Evolutionary conservation across 129 eudicot species (phyloP).

Genomic region (Lactuca saligna): DNA sequence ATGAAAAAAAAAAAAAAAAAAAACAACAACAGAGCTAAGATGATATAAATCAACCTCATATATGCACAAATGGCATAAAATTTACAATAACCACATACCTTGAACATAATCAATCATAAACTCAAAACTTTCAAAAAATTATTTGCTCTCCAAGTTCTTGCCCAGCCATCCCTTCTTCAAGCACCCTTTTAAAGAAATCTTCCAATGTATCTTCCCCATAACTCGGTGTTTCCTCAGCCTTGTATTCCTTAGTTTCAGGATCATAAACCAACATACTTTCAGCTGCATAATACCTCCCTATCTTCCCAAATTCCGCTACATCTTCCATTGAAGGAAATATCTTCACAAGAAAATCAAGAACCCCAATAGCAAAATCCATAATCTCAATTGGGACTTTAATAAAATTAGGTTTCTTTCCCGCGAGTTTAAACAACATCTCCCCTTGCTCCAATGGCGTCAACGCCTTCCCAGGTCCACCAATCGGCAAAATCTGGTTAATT

Average conservation of each 20-base stretch:
- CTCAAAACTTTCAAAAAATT: conserved; percentile 36
- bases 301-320: conserved; percentile 91
- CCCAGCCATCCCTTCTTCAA: conserved; percentile 92
- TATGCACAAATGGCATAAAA: conserved; percentile 33
- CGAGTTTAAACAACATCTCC: conserved; percentile 80
- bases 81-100: conserved; percentile 26
- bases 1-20: too few relatives aligned
- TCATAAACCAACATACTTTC: conserved; percentile 92
- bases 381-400: conserved; percentile 86
- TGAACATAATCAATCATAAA: conserved; percentile 7
- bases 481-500: conserved; percentile 66
- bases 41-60: conserved; percentile 10
- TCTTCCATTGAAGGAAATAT: conserved; percentile 83
- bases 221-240: conserved; percentile 83
- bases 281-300: conserved; percentile 95
- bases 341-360: conserved; percentile 87
- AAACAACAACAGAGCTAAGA: conserved; percentile 2
- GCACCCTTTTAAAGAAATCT: conserved; percentile 75
- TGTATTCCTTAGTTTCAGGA: conserved; percentile 71
- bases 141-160: conserved; percentile 92
- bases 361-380: conserved; percentile 87
- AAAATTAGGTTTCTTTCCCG: conserved; percentile 75
- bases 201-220: conserved; percentile 91
- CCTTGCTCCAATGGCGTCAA: conserved; percentile 96
- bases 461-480: conserved; percentile 93